Evolutionary conservation across 208 protist genomes (phyloP), one percentile per base, ranked within the genome.

Genomic region (Strigomonas culicis): DNA sequence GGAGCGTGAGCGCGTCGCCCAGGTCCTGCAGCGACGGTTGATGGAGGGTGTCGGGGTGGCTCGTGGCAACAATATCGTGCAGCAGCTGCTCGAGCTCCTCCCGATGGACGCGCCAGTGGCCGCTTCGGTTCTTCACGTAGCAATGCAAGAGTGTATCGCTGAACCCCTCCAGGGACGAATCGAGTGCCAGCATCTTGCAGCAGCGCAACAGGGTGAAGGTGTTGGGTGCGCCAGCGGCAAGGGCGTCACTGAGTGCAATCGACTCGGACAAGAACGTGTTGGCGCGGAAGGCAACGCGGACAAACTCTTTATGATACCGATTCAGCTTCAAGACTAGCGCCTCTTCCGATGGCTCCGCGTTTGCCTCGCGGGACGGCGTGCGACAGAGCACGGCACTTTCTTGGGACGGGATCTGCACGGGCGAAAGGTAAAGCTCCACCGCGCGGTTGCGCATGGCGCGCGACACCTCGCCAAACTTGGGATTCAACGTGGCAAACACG

Each of bases 371-470:
- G 30, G 19, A 7, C 2, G 49, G 2, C n/a, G 4, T 17, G 49
- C 27, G 27, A 21, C 68, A 58, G 53, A 86, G 61, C 41, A 74
- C 70, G n/a, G 75, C 36, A 62, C 65, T 73, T 63, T 95, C 90
- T 25, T 71, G 13, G 17, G 90, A 96, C 4, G 88, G 90, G 28
- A 94, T 90, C n/a, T 73, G 44, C 21, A 92, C 72, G 47, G 85
- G 83, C 25, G 79, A 36, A 22, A 99, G 70, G 62, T 82, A 98
- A 7, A 99, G 73, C 84, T 99, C 99, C 22, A 99, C 88, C 21
- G 98, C 98, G 43, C 99, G 91, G 74, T 99, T 99, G 49, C 98
- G 86, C 98, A 99, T 99, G 17, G 99, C 99, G 49, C 99, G 84
- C 10, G 98, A 99, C 24, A 99, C 95, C 55, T 99, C 98, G 57